Conservation (phyloP, 2,329 filamentous ascomycete species). For the Drechslerella coelobrocha region DNA sequence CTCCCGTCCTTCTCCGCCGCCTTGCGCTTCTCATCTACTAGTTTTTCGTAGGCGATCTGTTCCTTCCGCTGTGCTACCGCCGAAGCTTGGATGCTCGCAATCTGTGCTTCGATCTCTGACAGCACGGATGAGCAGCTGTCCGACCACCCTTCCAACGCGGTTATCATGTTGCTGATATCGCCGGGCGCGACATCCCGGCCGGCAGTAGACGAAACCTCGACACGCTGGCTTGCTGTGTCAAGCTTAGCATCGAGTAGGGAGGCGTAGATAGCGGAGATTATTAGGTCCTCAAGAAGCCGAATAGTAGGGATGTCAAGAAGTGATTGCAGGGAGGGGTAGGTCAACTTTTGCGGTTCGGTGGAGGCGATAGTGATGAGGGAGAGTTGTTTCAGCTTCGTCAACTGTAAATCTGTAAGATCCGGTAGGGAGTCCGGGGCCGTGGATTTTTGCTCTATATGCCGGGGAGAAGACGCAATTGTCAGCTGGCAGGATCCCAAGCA, state of each 20-base stretch:
- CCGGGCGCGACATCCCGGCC: conserved; percentile 83
- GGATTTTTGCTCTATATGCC: conserved; percentile 38
- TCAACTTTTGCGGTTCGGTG: conserved; percentile 70
- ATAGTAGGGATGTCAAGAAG: conserved; percentile 71
- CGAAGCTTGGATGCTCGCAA: conserved; percentile 68
- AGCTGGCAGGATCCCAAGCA: conserved; percentile 50
- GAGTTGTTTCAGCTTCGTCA: conserved; percentile 86
- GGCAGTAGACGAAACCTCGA: conserved; percentile 80
- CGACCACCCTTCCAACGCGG: conserved; percentile 75
- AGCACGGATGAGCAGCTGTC: conserved; percentile 78
- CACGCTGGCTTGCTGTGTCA: conserved; percentile 75
- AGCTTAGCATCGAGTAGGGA: conserved; percentile 82
- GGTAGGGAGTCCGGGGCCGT: conserved; percentile 66
- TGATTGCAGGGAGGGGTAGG: conserved; percentile 72
- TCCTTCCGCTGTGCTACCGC: conserved; percentile 66
- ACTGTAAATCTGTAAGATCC: conserved; percentile 73
- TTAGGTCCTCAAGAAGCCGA: conserved; percentile 80
- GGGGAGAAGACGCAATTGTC: conserved; percentile 33
- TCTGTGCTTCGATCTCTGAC: conserved; percentile 75
- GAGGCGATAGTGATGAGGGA: conserved; percentile 80
- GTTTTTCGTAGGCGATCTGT: conserved; percentile 62
- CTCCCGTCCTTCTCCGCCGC: conserved; percentile 44
- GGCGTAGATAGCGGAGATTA: conserved; percentile 86
- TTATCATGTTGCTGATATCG: conserved; percentile 72
- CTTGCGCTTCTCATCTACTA: conserved; percentile 62